Base-by-base conservation (phyloP, 257 asterid species). In the Knoxia roxburghii region DNA sequence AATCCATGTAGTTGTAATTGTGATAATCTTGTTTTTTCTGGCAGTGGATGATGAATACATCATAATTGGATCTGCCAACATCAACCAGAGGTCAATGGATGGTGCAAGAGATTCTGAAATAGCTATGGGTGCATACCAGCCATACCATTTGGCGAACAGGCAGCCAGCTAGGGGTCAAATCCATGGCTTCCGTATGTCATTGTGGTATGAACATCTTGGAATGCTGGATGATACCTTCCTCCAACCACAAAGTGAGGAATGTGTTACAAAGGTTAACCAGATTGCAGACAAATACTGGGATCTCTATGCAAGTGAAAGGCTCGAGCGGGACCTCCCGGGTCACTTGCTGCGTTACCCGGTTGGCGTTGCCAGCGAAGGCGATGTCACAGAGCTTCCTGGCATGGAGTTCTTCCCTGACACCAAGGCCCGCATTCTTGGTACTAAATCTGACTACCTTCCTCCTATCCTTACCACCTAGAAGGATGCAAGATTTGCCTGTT, bases 41-140 rank as follows among this genome's bases (percentile, higher is more conserved):
- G 78, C 85, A 91, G 98, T 89, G 68, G 98, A 89, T 61, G 98
- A 92, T 17, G 96, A 87, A 68, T 92, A 87, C 86, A 87, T 87
- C 52, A 92, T 92, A 61, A 70, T 92, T 15, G 98, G 98, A 68
- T 89, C 97, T 6, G 96, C 98, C 21, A 92, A 89, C 80, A 92
- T 92, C 76, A 89, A 92, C 88, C 98, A 92, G 70, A 76, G 98
- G 63, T 89, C 97, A 21, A 87, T 92, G 96, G 98, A 92, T 43
- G 98, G 98, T 0, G 77, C 97, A 2, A 78, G 98, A 66, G 98
- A 92, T 48, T 84, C 97, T 0, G 97, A 92, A 79, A 89, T 89
- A 72, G 95, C 93, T 3, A 92, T 89, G 76, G 96, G 96, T 18
- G 96, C 87, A 2, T 89, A 87, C 76, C 96, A 92, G 73, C 96